A percentile compares a stretch with the other conserved stretches of the same genome.
Conservation (phyloP, 352 stramenopile genomes). For the Globisporangium mamillatum region DNA sequence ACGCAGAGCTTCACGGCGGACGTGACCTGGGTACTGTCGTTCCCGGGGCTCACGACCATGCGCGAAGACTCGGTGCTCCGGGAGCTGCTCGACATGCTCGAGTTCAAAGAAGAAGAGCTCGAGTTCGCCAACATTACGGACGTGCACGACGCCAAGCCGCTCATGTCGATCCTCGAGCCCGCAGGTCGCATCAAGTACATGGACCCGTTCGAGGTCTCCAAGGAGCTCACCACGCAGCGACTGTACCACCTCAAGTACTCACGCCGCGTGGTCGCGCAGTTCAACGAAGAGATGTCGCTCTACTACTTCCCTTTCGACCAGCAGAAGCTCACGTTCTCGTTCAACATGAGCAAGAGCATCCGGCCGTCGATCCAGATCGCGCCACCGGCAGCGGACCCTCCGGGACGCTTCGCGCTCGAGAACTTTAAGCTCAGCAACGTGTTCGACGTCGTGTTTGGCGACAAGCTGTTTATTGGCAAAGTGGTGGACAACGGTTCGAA, state of each 20-base stretch:
- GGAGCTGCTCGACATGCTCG: slow-evolving; percentile 39
- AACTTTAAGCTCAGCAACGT: slow-evolving; percentile 60
- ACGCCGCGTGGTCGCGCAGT: slow-evolving; percentile 37
- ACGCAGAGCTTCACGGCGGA: slow-evolving; percentile 42
- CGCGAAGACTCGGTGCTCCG: slow-evolving; percentile 41
- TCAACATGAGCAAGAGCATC: slow-evolving; percentile 34
- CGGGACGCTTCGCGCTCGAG: slow-evolving; percentile 35
- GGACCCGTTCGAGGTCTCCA: slow-evolving; percentile 7
- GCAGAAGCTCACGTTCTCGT: slow-evolving; percentile 53
- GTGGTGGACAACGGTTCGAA: slow-evolving; percentile 32
- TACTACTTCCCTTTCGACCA: slow-evolving; percentile 60
- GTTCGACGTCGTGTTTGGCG: slow-evolving; percentile 45
- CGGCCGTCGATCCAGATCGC: slow-evolving; percentile 32
- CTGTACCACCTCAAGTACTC: slow-evolving; percentile 38
- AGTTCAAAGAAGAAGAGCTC: slow-evolving; percentile 39
- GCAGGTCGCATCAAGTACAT: slow-evolving; percentile 27
- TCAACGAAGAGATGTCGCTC: slow-evolving; percentile 57
- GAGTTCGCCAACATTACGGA: slow-evolving; percentile 41
- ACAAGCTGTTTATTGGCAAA: slow-evolving; percentile 49
- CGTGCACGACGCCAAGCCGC: slow-evolving; percentile 31
- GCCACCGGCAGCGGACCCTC: slow-evolving; percentile 27
- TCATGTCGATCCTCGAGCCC: slow-evolving; percentile 27
- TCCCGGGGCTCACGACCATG: slow-evolving; percentile 36
- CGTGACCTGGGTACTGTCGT: slow-evolving; percentile 43
- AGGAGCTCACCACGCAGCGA: slow-evolving; percentile 11